phyloP scores from a whole-genome alignment of 2,329 filamentous ascomycete species.

The Colletotrichum falcatum region DNA sequence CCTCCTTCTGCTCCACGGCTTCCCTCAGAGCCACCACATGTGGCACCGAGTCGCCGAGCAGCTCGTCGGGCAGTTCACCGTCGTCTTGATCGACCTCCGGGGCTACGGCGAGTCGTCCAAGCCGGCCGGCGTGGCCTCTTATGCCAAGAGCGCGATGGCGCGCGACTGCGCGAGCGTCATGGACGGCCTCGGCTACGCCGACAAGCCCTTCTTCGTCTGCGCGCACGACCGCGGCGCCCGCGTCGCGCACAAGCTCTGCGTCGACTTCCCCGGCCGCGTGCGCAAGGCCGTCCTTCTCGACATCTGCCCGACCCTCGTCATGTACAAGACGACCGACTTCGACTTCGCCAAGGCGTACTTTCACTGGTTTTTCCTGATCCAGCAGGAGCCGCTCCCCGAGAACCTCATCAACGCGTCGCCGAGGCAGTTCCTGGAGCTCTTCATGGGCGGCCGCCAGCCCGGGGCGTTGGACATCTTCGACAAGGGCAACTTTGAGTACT shows the following conservation, averaged over 20 bases:
- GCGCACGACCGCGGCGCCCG: slow-evolving; percentile 69
- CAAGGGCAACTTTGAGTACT: slow-evolving; percentile 52
- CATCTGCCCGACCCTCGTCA: slow-evolving; percentile 66
- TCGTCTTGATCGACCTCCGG: slow-evolving; percentile 62
- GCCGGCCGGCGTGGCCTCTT: slow-evolving; percentile 50
- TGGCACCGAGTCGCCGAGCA: slow-evolving; percentile 61
- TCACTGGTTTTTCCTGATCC: slow-evolving; percentile 71
- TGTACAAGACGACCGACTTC: slow-evolving; percentile 59
- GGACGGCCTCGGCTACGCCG: slow-evolving; percentile 53
- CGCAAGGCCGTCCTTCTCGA: slow-evolving; percentile 60
- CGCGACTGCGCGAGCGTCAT: slow-evolving; percentile 60
- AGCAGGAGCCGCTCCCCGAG: slow-evolving; percentile 63
- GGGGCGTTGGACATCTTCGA: slow-evolving; percentile 52
- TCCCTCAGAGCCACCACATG: slow-evolving; percentile 64
- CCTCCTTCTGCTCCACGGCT: slow-evolving; percentile 63
- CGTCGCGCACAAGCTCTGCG: slow-evolving; percentile 65
- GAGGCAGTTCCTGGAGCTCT: slow-evolving; percentile 55
- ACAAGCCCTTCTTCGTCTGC: slow-evolving; percentile 58
- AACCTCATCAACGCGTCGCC: slow-evolving; percentile 56
- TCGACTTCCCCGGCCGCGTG: slow-evolving; percentile 58
- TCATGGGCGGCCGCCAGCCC: slow-evolving; percentile 55
- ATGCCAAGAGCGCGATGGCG: slow-evolving; percentile 64
- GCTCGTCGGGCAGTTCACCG: slow-evolving; percentile 54
- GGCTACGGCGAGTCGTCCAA: slow-evolving; percentile 65
- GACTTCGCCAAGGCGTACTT: slow-evolving; percentile 63